A percentile compares a stretch with the other conserved stretches of the same genome.
phyloP scores from a whole-genome alignment of 371 early-diverging fungal species.

The Mycotypha africana region DNA sequence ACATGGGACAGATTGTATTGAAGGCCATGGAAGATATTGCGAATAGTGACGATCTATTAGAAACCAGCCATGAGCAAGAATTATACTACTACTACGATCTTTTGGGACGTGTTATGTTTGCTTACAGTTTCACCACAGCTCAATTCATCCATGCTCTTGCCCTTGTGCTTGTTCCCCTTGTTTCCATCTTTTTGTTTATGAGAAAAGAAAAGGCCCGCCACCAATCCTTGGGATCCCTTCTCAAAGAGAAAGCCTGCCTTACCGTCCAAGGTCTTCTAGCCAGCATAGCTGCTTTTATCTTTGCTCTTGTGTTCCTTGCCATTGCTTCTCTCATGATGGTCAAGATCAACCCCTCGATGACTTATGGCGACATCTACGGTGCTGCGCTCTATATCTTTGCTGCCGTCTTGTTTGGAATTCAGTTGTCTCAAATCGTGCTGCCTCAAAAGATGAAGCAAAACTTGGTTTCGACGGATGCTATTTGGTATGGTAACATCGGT shows the following conservation, averaged over 20 bases:
- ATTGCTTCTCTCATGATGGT: slow-evolving; percentile 12
- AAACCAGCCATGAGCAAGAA: slow-evolving; percentile 15
- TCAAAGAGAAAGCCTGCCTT: slow-evolving; percentile 12
- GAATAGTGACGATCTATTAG: slow-evolving; percentile 29
- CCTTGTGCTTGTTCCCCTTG: slow-evolving; percentile 27
- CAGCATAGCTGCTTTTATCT: slow-evolving; percentile 13
- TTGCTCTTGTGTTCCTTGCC: slow-evolving; percentile 7
- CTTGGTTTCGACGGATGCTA: slow-evolving; percentile 12
- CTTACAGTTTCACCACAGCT: slow-evolving; percentile 37
- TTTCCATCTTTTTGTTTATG: slow-evolving; percentile 15
- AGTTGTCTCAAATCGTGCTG: slow-evolving; percentile 28
- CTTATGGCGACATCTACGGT: slow-evolving; percentile 36
- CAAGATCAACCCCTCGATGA: slow-evolving; percentile 30
- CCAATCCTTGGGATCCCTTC: slow-evolving; percentile 1
- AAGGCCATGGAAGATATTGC: slow-evolving; percentile 31
- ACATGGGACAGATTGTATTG: slow-evolving; percentile 61
- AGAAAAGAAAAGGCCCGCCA: background rate
- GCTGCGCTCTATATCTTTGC: slow-evolving; percentile 29
- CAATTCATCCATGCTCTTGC: slow-evolving; percentile 33
- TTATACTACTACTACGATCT: slow-evolving; percentile 49
- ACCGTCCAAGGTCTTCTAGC: slow-evolving; percentile 27
- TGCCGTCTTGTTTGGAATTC: slow-evolving; percentile 33
- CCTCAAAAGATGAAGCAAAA: slow-evolving; percentile 18
- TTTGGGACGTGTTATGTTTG: slow-evolving; percentile 45
- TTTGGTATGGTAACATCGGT: slow-evolving; percentile 31